phyloP scores from a whole-genome alignment of 441 rosid species.

The Erodium texanum region DNA sequence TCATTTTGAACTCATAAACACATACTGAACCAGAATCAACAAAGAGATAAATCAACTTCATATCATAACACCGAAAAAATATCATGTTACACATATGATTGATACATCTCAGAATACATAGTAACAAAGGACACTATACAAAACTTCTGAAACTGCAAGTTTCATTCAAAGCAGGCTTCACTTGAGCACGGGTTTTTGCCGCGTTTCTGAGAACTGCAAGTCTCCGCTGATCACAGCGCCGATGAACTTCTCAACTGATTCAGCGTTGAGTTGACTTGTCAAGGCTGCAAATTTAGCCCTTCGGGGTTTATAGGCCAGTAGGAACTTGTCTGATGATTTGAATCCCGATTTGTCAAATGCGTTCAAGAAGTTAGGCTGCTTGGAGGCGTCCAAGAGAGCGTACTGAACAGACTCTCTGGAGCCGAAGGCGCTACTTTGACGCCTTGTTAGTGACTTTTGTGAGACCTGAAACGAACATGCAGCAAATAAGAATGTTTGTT shows the following conservation, averaged over 20 bases:
- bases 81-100: too few species aligned
- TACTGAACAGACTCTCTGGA: constrained; percentile 49
- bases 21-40: too few species aligned
- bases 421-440: constrained; percentile 31
- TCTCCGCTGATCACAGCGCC: constrained; percentile 71
- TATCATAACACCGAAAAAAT: too few species aligned
- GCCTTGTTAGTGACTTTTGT: constrained; percentile 60
- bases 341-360: constrained; percentile 59
- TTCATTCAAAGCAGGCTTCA: constrained; percentile 18
- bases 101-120: too few species aligned
- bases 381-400: constrained; percentile 51
- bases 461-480: constrained; percentile 48
- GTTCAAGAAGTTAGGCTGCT: constrained; percentile 47
- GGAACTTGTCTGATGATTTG: constrained; percentile 35
- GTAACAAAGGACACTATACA: too few species aligned
- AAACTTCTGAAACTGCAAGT: too few species aligned
- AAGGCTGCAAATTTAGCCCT: constrained; percentile 49
- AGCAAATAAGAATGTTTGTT: not conserved
- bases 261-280: constrained; percentile 33
- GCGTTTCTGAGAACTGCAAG: constrained; percentile 39
- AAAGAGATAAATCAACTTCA: too few species aligned
- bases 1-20: too few species aligned
- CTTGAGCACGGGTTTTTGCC: constrained; percentile 50
- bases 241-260: constrained; percentile 59
- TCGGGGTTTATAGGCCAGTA: constrained; percentile 76